Base-by-base conservation (phyloP, 345 rosid genomes). In the Eucalyptus victrix region DNA sequence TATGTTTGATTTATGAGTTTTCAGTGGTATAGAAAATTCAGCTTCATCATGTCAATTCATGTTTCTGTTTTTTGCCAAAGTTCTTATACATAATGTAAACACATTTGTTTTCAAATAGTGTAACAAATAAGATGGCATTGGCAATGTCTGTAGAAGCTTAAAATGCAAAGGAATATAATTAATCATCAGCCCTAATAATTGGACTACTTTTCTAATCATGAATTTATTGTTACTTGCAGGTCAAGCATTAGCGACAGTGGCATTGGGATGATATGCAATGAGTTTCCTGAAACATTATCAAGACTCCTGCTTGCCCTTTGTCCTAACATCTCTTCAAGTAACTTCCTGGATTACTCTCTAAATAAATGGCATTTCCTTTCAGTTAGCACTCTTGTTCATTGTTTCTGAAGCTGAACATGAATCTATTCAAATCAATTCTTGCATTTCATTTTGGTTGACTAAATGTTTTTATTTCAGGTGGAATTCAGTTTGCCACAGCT, bases 251-350 rank as follows among this genome's bases (percentile, higher is more conserved):
- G 97, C 89, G 99, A 98, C 91, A 94, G 97, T 88, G 99, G 99
- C 91, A 96, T 98, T 17, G 98, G 99, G 90, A 98, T 98, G 97
- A 96, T 98, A 88, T 98, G 99, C 94, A 97, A 98, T 91, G 95
- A 95, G 81, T 94, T 96, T 72, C 97, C 99, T 32, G 94, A 92
- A 89, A 95, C 99, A 42, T 91, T 98, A 88, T 94, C 97, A 87
- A 95, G 95, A 91, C 94, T 98, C 88, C 97, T 98, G 53, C 95
- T 98, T 86, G 99, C 99, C 86, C 95, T 95, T 89, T 98, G 99
- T 93, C 99, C 99, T 54, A 96, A 97, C 94, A 95, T 98, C 91
- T 96, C 99, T 89, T 96, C 99, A 94, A 98, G 99, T 97, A 98
- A 94, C 62, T 87, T 91, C 53, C 91, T 81, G 86, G 32, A 90